Evolutionary conservation across 2,329 filamentous ascomycete genomes (phyloP).

Genomic region (Aureobasidium sp.): DNA sequence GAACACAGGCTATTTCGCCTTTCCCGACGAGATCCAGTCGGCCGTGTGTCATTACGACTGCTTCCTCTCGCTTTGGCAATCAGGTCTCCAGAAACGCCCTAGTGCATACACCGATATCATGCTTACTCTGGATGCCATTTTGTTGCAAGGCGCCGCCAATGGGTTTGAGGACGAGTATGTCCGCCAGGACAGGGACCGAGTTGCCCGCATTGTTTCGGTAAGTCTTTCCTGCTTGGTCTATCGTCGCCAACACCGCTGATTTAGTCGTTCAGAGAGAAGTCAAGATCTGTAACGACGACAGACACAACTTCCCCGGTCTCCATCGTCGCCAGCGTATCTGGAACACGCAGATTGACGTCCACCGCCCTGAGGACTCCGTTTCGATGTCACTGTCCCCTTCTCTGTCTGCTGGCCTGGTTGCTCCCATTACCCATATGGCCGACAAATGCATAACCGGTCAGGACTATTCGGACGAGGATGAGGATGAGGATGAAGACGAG

Average conservation of each 20-base stretch:
- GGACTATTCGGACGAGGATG: not conserved
- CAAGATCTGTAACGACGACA: not conserved
- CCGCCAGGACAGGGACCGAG: slow-evolving; percentile 1
- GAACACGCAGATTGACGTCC: not conserved
- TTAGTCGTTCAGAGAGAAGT: not conserved
- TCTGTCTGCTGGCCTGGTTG: not conserved
- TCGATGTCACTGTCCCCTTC: not conserved
- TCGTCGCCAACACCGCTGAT: not conserved
- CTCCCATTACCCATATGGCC: not conserved
- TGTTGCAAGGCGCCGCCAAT: not conserved
- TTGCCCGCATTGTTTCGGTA: slow-evolving; percentile 1
- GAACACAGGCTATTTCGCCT: not conserved
- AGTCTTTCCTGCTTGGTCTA: not conserved
- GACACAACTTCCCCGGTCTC: slow-evolving; percentile 2
- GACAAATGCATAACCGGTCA: not conserved
- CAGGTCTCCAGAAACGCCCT: not conserved
- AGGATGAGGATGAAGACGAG: not conserved
- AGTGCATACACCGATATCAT: not conserved
- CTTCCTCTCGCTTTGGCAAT: not conserved
- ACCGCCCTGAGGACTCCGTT: not conserved
- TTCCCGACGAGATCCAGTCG: not conserved
- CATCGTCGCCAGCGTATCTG: not conserved
- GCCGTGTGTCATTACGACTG: not conserved
- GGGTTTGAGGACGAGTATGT: not conserved
- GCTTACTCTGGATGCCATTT: not conserved